Conservation (phyloP, 345 rosid species). For the Mercurialis annua region DNA sequence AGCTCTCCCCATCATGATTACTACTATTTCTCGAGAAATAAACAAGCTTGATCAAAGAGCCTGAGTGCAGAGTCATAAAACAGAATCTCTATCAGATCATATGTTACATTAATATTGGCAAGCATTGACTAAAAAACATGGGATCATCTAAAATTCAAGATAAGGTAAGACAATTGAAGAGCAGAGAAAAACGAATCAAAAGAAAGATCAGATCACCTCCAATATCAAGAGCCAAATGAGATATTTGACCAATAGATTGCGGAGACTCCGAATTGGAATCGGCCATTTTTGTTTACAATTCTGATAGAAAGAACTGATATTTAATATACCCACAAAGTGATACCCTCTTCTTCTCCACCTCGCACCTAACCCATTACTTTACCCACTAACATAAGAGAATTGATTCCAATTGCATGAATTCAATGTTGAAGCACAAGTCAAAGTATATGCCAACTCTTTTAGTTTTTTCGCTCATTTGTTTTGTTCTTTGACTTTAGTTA, state of each 20-base stretch:
- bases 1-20: slow-evolving; percentile 28
- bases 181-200: background rate
- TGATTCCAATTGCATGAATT: background rate
- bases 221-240: slow-evolving; percentile 84
- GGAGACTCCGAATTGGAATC: background rate
- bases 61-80: slow-evolving; percentile 34
- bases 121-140: background rate
- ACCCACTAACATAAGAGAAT: background rate
- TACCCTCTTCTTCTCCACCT: background rate
- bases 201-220: slow-evolving; percentile 49
- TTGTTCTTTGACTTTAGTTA: too few relatives aligned
- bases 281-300: slow-evolving; percentile 15
- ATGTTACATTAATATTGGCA: background rate
- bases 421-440: background rate
- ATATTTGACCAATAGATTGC: slow-evolving; percentile 36
- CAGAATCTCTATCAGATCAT: background rate
- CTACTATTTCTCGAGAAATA: slow-evolving; percentile 50
- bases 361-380: slow-evolving; percentile 8
- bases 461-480: background rate
- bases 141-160: background rate
- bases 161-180: background rate
- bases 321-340: background rate
- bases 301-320: background rate
- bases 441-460: background rate
- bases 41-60: slow-evolving; percentile 80